A percentile compares a stretch with the other conserved stretches of the same genome.
Conservation (phyloP, 1,284 basidiomycete genomes). For the Trichosporon sp. region DNA sequence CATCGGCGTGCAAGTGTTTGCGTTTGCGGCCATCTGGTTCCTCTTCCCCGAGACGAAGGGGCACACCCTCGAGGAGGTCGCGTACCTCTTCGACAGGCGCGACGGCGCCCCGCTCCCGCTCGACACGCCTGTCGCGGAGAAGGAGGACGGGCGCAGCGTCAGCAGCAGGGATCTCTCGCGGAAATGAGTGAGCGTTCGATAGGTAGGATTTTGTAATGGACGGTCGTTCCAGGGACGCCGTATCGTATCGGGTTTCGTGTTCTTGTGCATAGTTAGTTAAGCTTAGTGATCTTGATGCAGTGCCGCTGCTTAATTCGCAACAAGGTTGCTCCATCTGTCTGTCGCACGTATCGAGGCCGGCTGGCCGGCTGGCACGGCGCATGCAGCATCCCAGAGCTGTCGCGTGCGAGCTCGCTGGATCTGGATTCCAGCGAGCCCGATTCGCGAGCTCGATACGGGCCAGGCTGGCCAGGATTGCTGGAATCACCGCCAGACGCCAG, state of each 20-base stretch:
- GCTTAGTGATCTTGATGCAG: neutral
- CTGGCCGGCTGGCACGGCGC: too few relatives aligned
- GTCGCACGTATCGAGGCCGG: too few relatives aligned
- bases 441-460: neutral
- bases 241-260: neutral
- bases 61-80: conserved; percentile 21
- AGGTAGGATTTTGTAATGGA: neutral
- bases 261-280: neutral
- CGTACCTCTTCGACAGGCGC: conserved; percentile 15
- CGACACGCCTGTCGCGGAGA: neutral
- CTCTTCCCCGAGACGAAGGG: conserved; percentile 26
- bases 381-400: too few relatives aligned
- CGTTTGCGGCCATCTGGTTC: conserved; percentile 13
- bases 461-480: neutral
- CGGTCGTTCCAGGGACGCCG: too few relatives aligned
- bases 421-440: too few relatives aligned
- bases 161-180: neutral
- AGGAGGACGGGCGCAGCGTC: neutral
- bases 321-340: too few relatives aligned
- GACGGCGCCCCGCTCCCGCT: neutral
- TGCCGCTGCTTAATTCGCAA: neutral
- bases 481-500: too few relatives aligned
- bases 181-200: too few relatives aligned
- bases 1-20: conserved; percentile 16
- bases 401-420: too few relatives aligned